Conservation (phyloP, 2,329 filamentous ascomycete genomes). For the Fusarium chuoi region DNA sequence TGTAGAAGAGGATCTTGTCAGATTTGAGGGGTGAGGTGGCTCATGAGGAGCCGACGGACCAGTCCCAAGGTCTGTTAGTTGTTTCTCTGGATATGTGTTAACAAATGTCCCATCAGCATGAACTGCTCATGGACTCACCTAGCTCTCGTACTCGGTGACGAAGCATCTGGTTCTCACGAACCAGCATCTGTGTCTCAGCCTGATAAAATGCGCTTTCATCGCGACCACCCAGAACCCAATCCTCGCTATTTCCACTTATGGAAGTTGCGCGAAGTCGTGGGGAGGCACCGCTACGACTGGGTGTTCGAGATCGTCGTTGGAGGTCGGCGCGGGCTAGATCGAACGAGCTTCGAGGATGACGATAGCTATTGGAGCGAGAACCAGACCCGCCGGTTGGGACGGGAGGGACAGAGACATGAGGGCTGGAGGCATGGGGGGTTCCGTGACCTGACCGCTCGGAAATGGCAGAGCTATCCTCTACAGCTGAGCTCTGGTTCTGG, state of each 20-base stretch:
- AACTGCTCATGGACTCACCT: slow-evolving; percentile 55
- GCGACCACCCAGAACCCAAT: slow-evolving; percentile 71
- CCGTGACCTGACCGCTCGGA: slow-evolving; percentile 57
- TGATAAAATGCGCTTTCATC: slow-evolving; percentile 85
- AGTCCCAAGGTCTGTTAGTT: slow-evolving; percentile 57
- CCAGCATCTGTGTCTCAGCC: slow-evolving; percentile 81
- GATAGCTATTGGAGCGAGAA: slow-evolving; percentile 62
- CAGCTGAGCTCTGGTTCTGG: slow-evolving; percentile 50
- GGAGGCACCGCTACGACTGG: slow-evolving; percentile 66
- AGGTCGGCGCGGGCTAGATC: slow-evolving; percentile 67
- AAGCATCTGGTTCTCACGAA: slow-evolving; percentile 85
- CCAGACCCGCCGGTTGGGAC: slow-evolving; percentile 54
- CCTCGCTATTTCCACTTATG: slow-evolving; percentile 67
- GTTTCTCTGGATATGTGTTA: slow-evolving; percentile 57
- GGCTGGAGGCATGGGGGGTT: slow-evolving; percentile 49
- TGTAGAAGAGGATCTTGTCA: slow-evolving; percentile 60
- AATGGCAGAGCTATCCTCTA: slow-evolving; percentile 59
- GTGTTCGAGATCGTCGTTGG: slow-evolving; percentile 67
- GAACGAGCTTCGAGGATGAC: slow-evolving; percentile 66
- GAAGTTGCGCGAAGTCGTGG: slow-evolving; percentile 67
- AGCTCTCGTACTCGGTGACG: slow-evolving; percentile 78
- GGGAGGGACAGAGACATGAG: slow-evolving; percentile 48
- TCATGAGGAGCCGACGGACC: slow-evolving; percentile 52
- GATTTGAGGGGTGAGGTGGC: slow-evolving; percentile 60
- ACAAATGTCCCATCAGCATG: not conserved